These are phyloP conservation scores for Aspergillus conjunctus DNA, from an alignment of 495 filamentous ascomycete genomes.

Conservation along the genomic window DNA sequence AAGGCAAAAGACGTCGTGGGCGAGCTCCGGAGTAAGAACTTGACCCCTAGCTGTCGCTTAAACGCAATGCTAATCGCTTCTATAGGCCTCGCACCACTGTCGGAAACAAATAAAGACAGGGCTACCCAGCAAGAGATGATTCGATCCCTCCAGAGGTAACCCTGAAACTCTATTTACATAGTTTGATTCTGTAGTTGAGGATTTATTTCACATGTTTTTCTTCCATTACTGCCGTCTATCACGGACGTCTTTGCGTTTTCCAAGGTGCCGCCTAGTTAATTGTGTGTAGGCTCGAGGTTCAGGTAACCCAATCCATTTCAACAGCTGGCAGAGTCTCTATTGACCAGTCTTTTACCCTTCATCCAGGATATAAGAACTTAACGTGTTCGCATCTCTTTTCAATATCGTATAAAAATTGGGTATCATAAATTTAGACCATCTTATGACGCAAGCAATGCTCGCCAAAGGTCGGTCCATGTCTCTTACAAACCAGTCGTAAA, in stretches of 20 bases:
- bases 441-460: not conserved
- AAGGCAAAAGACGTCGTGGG: conserved; percentile 99
- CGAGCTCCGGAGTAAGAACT: conserved; percentile 77
- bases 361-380: not conserved
- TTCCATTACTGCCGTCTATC: not conserved
- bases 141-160: conserved; percentile 47
- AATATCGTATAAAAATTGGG: conserved; percentile 26
- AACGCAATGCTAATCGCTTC: not conserved
- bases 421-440: conserved; percentile 33
- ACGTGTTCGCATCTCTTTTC: not conserved
- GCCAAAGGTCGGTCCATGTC: not conserved
- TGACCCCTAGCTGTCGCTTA: not conserved
- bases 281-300: conserved; percentile 18
- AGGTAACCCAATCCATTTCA: not conserved
- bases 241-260: not conserved
- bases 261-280: conserved; percentile 2
- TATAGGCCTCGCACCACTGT: conserved; percentile 72
- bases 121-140: conserved; percentile 93
- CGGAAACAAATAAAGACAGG: conserved; percentile 81
- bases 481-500: not conserved
- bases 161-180: not conserved
- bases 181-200: not conserved
- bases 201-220: not conserved
- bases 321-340: not conserved
- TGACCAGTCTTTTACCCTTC: not conserved